Conservation (phyloP, 306 rosid species). For the Dicorynia guianensis region DNA sequence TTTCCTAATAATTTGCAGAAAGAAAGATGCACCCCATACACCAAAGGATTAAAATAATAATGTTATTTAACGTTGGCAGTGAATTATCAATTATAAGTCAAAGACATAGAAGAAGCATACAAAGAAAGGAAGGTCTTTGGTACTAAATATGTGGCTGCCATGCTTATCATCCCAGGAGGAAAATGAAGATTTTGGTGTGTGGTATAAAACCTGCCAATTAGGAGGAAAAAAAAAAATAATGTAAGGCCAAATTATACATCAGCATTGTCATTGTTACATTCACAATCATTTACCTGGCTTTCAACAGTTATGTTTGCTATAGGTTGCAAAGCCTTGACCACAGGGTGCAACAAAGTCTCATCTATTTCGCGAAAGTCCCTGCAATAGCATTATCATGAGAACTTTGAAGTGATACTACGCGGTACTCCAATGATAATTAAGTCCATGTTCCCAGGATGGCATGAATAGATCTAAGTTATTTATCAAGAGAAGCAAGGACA, state of each 20-base stretch:
- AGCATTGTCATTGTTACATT: constrained; percentile 13
- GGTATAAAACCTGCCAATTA: constrained; percentile 78
- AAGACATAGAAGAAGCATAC: constrained; percentile 56
- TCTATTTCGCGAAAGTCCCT: constrained; percentile 82
- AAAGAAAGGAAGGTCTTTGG: constrained; percentile 93
- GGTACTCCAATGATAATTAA: constrained; percentile 28
- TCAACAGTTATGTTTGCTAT: constrained; percentile 82
- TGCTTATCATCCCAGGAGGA: constrained; percentile 80
- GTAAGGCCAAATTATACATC: constrained; percentile 14
- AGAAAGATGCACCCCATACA: neutral
- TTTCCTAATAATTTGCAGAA: neutral
- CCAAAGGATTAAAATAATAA: neutral
- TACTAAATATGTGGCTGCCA: constrained; percentile 70
- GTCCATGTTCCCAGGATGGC: constrained; percentile 25
- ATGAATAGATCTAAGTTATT: constrained; percentile 4
- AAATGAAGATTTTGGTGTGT: constrained; percentile 82
- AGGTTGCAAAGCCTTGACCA: constrained; percentile 75
- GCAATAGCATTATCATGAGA: constrained; percentile 41
- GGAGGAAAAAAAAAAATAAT: constrained; percentile 29
- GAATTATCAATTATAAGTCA: constrained; percentile 42
- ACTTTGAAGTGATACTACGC: constrained; percentile 13
- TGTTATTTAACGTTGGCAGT: constrained; percentile 23
- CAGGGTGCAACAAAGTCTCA: constrained; percentile 68
- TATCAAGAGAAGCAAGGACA: neutral
- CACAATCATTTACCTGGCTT: constrained; percentile 72